Conservation (phyloP, 805 yeast genomes). For the Blastobotrys mokoenaii region DNA sequence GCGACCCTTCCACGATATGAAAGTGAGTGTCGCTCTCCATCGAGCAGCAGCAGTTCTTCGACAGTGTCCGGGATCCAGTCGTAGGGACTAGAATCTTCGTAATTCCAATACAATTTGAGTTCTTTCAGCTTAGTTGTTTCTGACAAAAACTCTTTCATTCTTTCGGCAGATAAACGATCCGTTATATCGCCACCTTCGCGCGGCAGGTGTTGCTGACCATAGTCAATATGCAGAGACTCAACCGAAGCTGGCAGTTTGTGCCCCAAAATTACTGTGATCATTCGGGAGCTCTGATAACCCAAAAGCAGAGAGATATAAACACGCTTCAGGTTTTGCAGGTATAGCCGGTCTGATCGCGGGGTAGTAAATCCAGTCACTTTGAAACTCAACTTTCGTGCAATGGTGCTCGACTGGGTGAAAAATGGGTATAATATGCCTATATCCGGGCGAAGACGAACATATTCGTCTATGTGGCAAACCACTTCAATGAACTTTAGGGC, state of each 20-base stretch:
- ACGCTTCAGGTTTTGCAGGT: no score
- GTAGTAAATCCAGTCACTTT: no score
- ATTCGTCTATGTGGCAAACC: no score
- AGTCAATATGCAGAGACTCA: background rate
- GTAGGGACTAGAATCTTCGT: background rate
- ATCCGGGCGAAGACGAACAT: no score
- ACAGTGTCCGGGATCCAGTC: constrained; percentile 1
- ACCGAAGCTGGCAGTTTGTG: background rate
- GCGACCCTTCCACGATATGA: background rate
- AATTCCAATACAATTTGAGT: background rate
- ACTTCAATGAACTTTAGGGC: no score
- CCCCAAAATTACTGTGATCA: background rate
- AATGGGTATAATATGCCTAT: no score
- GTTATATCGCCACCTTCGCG: background rate
- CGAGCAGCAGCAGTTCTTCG: background rate
- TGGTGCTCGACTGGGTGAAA: no score
- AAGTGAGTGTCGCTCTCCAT: background rate
- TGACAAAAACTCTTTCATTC: background rate
- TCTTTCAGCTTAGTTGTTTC: background rate
- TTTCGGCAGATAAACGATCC: background rate
- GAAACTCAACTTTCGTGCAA: no score
- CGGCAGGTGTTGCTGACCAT: background rate
- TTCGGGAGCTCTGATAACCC: background rate
- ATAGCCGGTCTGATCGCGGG: no score
- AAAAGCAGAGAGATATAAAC: no score